phyloP scores from a whole-genome alignment of 2,329 filamentous ascomycete species.

The Eutypella sp. region DNA sequence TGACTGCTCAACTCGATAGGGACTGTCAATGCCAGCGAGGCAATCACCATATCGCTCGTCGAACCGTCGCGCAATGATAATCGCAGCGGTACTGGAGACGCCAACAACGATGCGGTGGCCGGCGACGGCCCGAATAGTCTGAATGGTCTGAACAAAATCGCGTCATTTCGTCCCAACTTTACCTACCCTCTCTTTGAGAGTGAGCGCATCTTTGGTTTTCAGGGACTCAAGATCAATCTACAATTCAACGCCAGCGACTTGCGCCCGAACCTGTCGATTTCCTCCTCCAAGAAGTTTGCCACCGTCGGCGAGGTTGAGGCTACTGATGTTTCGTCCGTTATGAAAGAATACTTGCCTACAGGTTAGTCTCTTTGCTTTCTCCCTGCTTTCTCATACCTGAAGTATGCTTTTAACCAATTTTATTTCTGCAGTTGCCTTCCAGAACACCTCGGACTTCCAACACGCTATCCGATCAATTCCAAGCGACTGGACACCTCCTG shows the following conservation, averaged over 20 bases:
- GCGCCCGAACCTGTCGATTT: constrained; percentile 67
- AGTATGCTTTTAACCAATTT: too few species aligned
- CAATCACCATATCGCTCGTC: constrained; percentile 50
- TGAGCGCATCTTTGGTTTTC: constrained; percentile 87
- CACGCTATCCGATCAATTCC: constrained; percentile 44
- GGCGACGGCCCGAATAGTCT: too few species aligned
- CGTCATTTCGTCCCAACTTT: constrained; percentile 76
- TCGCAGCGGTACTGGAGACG: constrained; percentile 50
- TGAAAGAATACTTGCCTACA: constrained; percentile 63
- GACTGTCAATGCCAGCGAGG: constrained; percentile 57
- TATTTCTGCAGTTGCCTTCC: constrained; percentile 56
- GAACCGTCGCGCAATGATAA: constrained; percentile 2
- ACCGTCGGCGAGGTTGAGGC: constrained; percentile 63
- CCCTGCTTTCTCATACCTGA: neutral
- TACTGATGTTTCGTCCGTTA: constrained; percentile 59
- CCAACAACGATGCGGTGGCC: constrained; percentile 42
- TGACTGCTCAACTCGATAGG: constrained; percentile 31
- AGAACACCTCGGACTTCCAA: constrained; percentile 58
- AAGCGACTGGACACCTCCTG: constrained; percentile 64
- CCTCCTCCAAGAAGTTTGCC: constrained; percentile 67
- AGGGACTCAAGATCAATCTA: constrained; percentile 70
- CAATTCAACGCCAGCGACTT: constrained; percentile 67
- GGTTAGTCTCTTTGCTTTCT: constrained; percentile 38
- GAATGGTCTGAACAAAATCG: constrained; percentile 51
- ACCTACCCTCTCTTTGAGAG: constrained; percentile 95